Base-by-base conservation (phyloP, 225 moss, liverwort and hornwort species). In the Pseudisothecium myosuroides region DNA sequence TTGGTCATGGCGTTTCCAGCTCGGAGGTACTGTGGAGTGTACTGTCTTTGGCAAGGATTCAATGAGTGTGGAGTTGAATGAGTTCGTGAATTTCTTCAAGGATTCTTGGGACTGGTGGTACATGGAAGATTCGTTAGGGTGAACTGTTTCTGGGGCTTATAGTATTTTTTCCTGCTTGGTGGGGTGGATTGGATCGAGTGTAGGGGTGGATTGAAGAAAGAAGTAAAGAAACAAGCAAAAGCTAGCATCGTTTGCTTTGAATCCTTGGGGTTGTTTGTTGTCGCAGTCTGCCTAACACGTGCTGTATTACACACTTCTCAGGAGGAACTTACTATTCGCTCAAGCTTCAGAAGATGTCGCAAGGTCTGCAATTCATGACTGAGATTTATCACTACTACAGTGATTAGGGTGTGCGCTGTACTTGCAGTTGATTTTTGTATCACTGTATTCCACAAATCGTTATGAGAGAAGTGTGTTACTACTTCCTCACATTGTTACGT, bases 261-360 rank as follows among this genome's bases (percentile, higher is more conserved):
- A 58, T 37, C 34, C 81, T 85, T 39, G 73, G 11, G 37, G 17
- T 21, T 60, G 34, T 60, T 39, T 77, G 43, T 26, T 79, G 59
- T 43, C 34, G 41, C 81, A 89, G 56, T 84, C 80, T 91, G 65
- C 84, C 77, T 77, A 32, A 92, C 69, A 39, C 50, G 56, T 86
- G 65, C 76, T 87, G 82, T 73, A 74, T 77, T 72, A 89, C 59
- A 85, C 66, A 58, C 36, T 90, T 82, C 87, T 89, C 90, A 94
- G 94, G 91, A 92, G 94, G 92, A 88, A 61, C 88, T 52, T 71
- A 39, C 69, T 88, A 47, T 85, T 89, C 85, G 84, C 91, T 77
- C 93, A 84, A 88, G 91, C 92, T 88, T 66, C 93, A 78, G 93
- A 94, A 75, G 92, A 88, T 92, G 87, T 81, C 78, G 71, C 89